These are phyloP conservation scores for Podospora pseudopauciseta DNA, from an alignment of 495 filamentous ascomycete species.

Conservation along the genomic window DNA sequence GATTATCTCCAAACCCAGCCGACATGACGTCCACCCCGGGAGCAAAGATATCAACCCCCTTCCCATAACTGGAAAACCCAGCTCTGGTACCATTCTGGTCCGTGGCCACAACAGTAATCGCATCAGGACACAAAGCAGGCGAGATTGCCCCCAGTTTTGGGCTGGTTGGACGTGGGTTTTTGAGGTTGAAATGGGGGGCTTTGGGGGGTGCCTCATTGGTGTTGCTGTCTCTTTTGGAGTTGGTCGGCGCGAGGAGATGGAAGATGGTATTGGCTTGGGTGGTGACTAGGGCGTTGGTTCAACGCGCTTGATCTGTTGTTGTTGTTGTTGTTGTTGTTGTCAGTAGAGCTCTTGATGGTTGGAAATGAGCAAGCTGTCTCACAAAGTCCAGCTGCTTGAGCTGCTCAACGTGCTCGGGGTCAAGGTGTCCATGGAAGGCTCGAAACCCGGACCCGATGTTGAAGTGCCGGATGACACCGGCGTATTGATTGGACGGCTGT, in stretches of 20 bases:
- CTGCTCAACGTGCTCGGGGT: neutral
- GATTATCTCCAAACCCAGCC: constrained; percentile 22
- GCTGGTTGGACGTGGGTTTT: neutral
- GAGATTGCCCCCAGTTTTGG: constrained; percentile 45
- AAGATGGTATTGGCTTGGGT: neutral
- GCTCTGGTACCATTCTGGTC: constrained; percentile 45
- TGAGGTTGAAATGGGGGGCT: neutral
- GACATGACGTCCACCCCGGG: constrained; percentile 49
- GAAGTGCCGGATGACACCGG: neutral
- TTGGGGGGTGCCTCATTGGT: neutral
- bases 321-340: neutral
- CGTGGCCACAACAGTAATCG: constrained; percentile 56
- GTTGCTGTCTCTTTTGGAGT: neutral
- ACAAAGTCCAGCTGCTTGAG: neutral
- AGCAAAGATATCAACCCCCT: constrained; percentile 57
- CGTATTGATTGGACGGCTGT: neutral
- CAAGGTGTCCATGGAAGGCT: neutral
- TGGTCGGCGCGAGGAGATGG: neutral
- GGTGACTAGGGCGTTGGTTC: neutral
- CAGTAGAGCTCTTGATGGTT: neutral
- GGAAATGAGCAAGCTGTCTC: neutral
- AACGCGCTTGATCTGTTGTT: neutral
- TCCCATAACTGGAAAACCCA: constrained; percentile 58
- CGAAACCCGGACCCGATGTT: neutral
- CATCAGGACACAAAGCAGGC: constrained; percentile 53